phyloP scores from a whole-genome alignment of 805 yeast species.

The Zygosaccharomyces gambellarensis region DNA sequence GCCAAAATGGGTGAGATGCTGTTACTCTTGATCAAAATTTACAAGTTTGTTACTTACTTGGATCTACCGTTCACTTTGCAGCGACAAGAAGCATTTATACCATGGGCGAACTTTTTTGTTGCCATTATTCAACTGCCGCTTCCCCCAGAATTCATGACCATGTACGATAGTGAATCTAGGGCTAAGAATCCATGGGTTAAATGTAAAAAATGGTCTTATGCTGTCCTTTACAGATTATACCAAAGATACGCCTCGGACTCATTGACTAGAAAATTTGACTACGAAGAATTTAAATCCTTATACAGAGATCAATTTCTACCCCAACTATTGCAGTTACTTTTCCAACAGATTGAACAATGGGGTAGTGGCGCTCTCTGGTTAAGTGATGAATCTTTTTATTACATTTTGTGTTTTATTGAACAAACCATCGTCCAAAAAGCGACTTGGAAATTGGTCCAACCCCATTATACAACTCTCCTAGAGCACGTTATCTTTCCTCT shows the following conservation, averaged over 20 bases:
- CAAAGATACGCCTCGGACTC: constrained; percentile 60
- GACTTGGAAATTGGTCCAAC: constrained; percentile 64
- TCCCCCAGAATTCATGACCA: constrained; percentile 32
- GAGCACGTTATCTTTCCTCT: constrained; percentile 72
- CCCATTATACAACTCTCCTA: constrained; percentile 59
- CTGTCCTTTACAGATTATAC: constrained; percentile 67
- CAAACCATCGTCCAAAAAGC: constrained; percentile 52
- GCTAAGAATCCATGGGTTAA: constrained; percentile 65
- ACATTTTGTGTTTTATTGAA: constrained; percentile 59
- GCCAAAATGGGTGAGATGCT: constrained; percentile 63
- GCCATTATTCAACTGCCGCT: constrained; percentile 56
- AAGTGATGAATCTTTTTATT: constrained; percentile 57
- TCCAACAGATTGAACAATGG: constrained; percentile 71
- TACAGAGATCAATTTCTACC: constrained; percentile 65
- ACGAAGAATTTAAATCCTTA: constrained; percentile 53
- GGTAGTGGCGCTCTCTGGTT: constrained; percentile 64
- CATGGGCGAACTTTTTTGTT: constrained; percentile 79
- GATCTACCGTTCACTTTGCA: constrained; percentile 68
- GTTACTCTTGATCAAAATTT: constrained; percentile 65
- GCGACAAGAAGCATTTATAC: constrained; percentile 44
- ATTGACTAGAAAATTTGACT: constrained; percentile 44
- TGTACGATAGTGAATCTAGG: constrained; percentile 46
- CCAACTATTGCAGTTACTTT: constrained; percentile 58
- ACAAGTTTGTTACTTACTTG: constrained; percentile 68
- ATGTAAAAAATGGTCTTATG: constrained; percentile 84